Base-by-base conservation (phyloP, 805 yeast genomes). In the Lipomyces spencermartinsiae region DNA sequence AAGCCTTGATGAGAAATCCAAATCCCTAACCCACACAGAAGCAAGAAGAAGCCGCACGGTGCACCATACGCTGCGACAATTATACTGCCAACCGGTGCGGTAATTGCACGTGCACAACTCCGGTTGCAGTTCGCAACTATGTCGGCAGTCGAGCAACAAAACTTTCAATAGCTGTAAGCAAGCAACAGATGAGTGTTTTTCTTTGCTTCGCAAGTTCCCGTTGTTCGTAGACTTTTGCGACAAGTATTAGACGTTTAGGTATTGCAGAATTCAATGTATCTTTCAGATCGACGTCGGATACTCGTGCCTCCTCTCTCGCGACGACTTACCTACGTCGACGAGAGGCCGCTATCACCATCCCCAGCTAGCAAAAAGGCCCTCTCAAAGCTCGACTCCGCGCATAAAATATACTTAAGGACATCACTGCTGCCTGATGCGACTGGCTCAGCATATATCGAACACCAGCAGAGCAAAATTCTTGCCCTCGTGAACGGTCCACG, bases 401-500 rank as follows among this genome's bases (percentile, higher is more conserved):
- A 25, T 31, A 66, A 66, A 55, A 25, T 68, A 8, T 68, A 61
- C 89, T 57, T 92, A 84, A 79, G 78, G 89, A 43, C 89, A 7
- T 91, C 92, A 5, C 79, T 88, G 46, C 83, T 90, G 43, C 83
- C 86, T 43, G 90, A 90, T 74, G 88, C 93, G 63, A 88, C 87
- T 74, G 98, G 98, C 2, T 92, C 97, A 25, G 85, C 96, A 1
- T 91, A 89, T 72, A 75, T 92, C 25, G 98, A 93, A 77, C 80
- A 83, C 0, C 90, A 86, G 39, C 83, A 85, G 33, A 85, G 85
- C 33, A 84, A 81, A 58, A 78, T 92, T 5, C 86, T 88, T 64
- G 89, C 89, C 0, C 84, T 92, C 3, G 88, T 94, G 0, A 91
- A 88, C 78, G 98, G 98, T 0, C 98, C 98, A 3, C 83, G 93